Evolutionary conservation across 192 early-diverging fungal genomes (phyloP).

Genomic region (Podila epigama): DNA sequence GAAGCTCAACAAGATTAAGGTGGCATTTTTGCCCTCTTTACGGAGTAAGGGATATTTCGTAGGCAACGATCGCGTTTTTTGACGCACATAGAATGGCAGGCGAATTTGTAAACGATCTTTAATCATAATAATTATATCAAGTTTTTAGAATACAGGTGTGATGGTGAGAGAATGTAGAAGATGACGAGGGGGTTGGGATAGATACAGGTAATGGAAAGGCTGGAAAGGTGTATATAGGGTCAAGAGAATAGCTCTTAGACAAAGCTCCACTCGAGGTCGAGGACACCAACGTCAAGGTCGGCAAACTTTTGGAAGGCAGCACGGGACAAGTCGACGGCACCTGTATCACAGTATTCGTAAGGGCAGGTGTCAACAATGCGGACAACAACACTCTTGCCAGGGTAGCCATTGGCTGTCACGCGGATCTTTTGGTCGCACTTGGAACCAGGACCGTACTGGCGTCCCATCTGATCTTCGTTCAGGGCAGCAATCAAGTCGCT

Average conservation of each 20-base stretch:
- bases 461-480: constrained; percentile 8
- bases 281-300: neutral
- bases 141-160: no score
- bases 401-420: constrained; percentile 1
- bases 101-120: no score
- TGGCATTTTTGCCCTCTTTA: no score
- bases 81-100: no score
- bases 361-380: constrained; percentile 21
- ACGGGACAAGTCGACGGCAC: constrained; percentile 8
- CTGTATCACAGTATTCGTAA: constrained; percentile 7
- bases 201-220: neutral
- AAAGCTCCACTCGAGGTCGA: constrained; percentile 17
- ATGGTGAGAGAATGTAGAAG: neutral
- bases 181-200: neutral
- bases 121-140: no score
- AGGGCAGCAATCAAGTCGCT: constrained; percentile 11
- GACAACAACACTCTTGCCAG: constrained; percentile 9
- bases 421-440: constrained; percentile 24
- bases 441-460: constrained; percentile 1
- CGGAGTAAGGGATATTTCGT: no score
- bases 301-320: constrained; percentile 11
- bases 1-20: no score
- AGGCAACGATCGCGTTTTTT: no score
- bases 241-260: neutral
- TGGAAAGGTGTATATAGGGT: neutral